Percentiles rank a stretch among this genome's conserved stretches.
These are phyloP conservation scores for Rugosomyces carneus DNA, from an alignment of 1,284 basidiomycete genomes.

Conservation along the genomic window DNA sequence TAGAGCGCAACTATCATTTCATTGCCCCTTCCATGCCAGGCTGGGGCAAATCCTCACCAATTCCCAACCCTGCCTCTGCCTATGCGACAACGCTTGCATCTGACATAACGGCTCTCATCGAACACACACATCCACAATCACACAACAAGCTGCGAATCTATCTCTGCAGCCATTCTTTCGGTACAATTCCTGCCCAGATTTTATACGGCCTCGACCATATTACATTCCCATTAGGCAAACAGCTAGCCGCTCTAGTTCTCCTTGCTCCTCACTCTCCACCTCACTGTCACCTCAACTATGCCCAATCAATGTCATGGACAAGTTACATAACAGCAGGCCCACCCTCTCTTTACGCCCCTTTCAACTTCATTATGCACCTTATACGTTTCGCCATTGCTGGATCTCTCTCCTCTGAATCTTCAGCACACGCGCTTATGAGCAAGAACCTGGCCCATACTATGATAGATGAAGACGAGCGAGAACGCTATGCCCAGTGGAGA, in stretches of 20 bases:
- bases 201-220: constrained; percentile 46
- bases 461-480: constrained; percentile 37
- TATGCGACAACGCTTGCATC: constrained; percentile 39
- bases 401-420: constrained; percentile 33
- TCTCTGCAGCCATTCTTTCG: constrained; percentile 47
- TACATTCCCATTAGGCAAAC: constrained; percentile 41
- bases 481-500: constrained; percentile 35
- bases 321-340: constrained; percentile 44
- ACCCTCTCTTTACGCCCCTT: constrained; percentile 34
- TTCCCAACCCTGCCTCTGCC: constrained; percentile 21
- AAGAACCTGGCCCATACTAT: constrained; percentile 31
- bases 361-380: constrained; percentile 30
- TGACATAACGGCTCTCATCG: constrained; percentile 43
- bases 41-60: constrained; percentile 47
- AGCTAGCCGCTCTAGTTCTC: constrained; percentile 42
- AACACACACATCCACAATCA: constrained; percentile 41
- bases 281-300: constrained; percentile 39
- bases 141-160: constrained; percentile 36
- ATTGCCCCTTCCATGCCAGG: constrained; percentile 49
- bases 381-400: constrained; percentile 26
- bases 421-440: constrained; percentile 36
- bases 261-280: constrained; percentile 42
- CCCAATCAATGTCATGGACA: constrained; percentile 35
- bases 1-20: constrained; percentile 37
- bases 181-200: constrained; percentile 50